Percentiles rank a stretch among this genome's conserved stretches.
Conservation (phyloP, 495 filamentous ascomycete genomes). For the Letharia lupina region DNA sequence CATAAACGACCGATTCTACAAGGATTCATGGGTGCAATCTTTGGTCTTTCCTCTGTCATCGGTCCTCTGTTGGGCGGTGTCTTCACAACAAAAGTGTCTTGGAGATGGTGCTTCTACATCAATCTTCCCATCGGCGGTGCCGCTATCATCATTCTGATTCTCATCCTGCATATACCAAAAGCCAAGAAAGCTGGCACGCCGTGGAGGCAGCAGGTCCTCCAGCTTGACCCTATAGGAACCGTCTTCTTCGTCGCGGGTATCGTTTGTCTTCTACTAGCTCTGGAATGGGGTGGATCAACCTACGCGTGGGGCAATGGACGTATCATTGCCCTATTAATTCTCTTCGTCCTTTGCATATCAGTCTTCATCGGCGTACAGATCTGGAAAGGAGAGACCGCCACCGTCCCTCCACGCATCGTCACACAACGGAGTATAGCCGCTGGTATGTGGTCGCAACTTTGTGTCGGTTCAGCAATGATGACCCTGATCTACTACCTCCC, state of each 20-base stretch:
- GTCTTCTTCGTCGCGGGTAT: slow-evolving; percentile 44
- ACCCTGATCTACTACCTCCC: slow-evolving; percentile 53
- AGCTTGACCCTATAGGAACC: slow-evolving; percentile 41
- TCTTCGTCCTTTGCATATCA: slow-evolving; percentile 38
- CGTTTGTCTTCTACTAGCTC: slow-evolving; percentile 47
- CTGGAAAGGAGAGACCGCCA: slow-evolving; percentile 39
- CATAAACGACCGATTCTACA: slow-evolving; percentile 42
- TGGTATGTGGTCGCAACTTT: slow-evolving; percentile 34
- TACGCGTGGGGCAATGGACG: slow-evolving; percentile 46
- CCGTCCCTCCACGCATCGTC: slow-evolving; percentile 50
- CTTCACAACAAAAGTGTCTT: slow-evolving; percentile 31
- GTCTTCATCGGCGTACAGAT: slow-evolving; percentile 41
- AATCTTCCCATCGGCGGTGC: slow-evolving; percentile 54
- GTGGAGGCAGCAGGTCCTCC: slow-evolving; percentile 37
- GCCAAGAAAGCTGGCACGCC: slow-evolving; percentile 29
- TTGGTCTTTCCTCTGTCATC: slow-evolving; percentile 49
- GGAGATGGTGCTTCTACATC: slow-evolving; percentile 59
- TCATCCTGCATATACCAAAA: slow-evolving; percentile 40
- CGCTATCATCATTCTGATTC: slow-evolving; percentile 37
- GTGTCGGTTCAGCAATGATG: slow-evolving; percentile 28
- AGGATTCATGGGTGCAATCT: slow-evolving; percentile 38
- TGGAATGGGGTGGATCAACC: slow-evolving; percentile 53
- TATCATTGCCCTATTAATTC: slow-evolving; percentile 45
- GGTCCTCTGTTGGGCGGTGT: slow-evolving; percentile 34
- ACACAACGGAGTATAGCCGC: slow-evolving; percentile 45